Evolutionary conservation across 1,139 yeast genomes (phyloP).

Genomic region (Yamadazyma atlantica): DNA sequence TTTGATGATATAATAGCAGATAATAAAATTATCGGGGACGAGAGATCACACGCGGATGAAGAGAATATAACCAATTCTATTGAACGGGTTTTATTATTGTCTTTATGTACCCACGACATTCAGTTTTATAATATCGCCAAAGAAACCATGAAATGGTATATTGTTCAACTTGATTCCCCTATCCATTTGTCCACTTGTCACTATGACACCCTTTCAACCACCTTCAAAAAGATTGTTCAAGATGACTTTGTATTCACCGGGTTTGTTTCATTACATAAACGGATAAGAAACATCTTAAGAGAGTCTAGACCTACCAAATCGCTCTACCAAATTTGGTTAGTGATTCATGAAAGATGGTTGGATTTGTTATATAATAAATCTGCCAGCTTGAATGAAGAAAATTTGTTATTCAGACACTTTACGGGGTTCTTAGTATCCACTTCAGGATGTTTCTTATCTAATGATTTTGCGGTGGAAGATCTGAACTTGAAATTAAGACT

Average conservation of each 20-base stretch:
- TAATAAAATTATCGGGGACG: conserved; percentile 22
- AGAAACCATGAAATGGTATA: conserved; percentile 46
- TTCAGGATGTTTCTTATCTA: conserved; percentile 51
- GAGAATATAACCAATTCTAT: conserved; percentile 14
- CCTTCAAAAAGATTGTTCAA: conserved; percentile 50
- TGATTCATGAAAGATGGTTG: conserved; percentile 59
- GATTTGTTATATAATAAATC: conserved; percentile 26
- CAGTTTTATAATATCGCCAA: conserved; percentile 56
- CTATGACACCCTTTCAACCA: conserved; percentile 33
- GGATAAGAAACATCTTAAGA: conserved; percentile 55
- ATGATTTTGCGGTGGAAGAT: conserved; percentile 27
- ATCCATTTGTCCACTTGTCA: conserved; percentile 10
- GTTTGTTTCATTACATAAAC: conserved; percentile 72
- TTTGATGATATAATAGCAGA: conserved; percentile 21
- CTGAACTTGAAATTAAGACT: conserved; percentile 26
- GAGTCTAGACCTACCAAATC: conserved; percentile 62
- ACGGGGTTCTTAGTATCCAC: conserved; percentile 63
- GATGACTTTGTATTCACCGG: conserved; percentile 70
- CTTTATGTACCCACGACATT: conserved; percentile 57
- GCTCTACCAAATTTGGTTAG: conserved; percentile 59
- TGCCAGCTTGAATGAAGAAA: conserved; percentile 27
- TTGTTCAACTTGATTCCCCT: conserved; percentile 29
- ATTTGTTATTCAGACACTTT: conserved; percentile 53
- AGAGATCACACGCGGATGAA: conserved; percentile 15
- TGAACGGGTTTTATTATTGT: conserved; percentile 49